Evolutionary conservation across 306 rosid species (phyloP), one percentile per base, ranked within the genome.

Genomic region (Elaeagnus macrophylla): DNA sequence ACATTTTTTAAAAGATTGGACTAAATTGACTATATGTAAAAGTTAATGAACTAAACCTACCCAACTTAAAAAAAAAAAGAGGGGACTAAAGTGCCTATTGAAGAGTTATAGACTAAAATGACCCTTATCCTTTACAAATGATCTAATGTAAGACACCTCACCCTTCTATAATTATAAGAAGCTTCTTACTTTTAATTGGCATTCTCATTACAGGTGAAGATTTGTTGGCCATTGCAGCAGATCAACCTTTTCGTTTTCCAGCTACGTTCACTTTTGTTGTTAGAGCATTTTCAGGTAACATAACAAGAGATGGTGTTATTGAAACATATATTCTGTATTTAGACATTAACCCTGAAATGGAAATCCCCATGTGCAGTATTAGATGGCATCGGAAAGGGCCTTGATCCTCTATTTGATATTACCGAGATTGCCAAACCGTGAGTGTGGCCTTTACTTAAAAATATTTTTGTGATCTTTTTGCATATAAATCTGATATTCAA

Each of bases 191-290:
- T 35, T 35, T 65, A 54, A 60, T 40, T 56, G 57, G 54, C 37
- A 40, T 64, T 66, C 54, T 59, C 49, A 66, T 56, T 66, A 84
- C 93, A 91, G 99, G 99, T 60, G 99, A 91, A 69, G 96, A 91
- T 79, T 71, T 91, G 66, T 69, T 91, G 73, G 56, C 99, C 70
- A 91, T 91, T 80, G 95, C 96, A 45, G 93, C 89, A 43, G 99
- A 91, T 62, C 99, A 91, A 77, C 99, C 99, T 62, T 91, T 91
- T 68, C 82, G 99, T 9, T 91, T 91, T 72, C 99, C 99, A 47
- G 99, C 99, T n/a, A 91, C 99, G 58, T 91, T 91, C 82, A 91
- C 99, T 60, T 91, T 91, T 66, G 99, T 91, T 80, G 99, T 91
- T 67, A 86, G 99, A 81, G 96, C 99, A 67, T 91, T 91, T 78